A percentile compares a stretch with the other conserved stretches of the same genome.
Conservation (phyloP, 768 basidiomycete species). For the Leccinum barrowsii region DNA sequence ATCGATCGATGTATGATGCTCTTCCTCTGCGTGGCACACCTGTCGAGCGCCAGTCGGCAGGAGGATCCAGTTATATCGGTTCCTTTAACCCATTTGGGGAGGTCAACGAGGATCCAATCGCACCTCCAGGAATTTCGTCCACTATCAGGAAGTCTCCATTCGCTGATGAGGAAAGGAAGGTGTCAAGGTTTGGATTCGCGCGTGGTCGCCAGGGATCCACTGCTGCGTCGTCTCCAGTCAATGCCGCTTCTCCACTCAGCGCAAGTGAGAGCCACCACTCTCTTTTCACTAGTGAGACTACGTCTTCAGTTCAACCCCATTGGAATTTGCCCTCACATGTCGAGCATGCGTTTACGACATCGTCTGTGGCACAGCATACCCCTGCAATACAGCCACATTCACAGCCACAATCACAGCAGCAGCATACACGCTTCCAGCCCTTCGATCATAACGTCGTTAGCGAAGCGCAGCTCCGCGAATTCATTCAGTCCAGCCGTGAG, state of each 20-base stretch:
- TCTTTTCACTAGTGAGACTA: slow-evolving; percentile 41
- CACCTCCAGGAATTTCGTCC: slow-evolving; percentile 31
- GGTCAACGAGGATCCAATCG: slow-evolving; percentile 42
- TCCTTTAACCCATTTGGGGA: slow-evolving; percentile 84
- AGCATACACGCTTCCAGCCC: slow-evolving; percentile 49
- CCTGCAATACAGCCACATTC: slow-evolving; percentile 35
- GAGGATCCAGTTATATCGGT: slow-evolving; percentile 58
- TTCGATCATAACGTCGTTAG: slow-evolving; percentile 54
- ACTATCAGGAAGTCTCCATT: slow-evolving; percentile 37
- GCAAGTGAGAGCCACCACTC: slow-evolving; percentile 48
- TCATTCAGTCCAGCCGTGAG: slow-evolving; percentile 69
- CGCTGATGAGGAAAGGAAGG: slow-evolving; percentile 59
- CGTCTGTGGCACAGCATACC: slow-evolving; percentile 47
- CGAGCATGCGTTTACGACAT: slow-evolving; percentile 42
- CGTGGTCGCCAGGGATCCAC: slow-evolving; percentile 63
- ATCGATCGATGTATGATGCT: slow-evolving; percentile 57
- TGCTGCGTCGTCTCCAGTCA: slow-evolving; percentile 55
- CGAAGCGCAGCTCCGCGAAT: slow-evolving; percentile 73
- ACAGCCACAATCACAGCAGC: slow-evolving; percentile 33
- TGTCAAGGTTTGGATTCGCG: slow-evolving; percentile 81
- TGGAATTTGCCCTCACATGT: slow-evolving; percentile 45
- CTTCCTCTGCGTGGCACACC: slow-evolving; percentile 37
- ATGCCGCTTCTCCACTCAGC: slow-evolving; percentile 52
- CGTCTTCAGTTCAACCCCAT: slow-evolving; percentile 38
- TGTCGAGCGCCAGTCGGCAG: slow-evolving; percentile 45